Conservation (phyloP, 371 early-diverging fungal genomes). For the Cladochytrium tenue region DNA sequence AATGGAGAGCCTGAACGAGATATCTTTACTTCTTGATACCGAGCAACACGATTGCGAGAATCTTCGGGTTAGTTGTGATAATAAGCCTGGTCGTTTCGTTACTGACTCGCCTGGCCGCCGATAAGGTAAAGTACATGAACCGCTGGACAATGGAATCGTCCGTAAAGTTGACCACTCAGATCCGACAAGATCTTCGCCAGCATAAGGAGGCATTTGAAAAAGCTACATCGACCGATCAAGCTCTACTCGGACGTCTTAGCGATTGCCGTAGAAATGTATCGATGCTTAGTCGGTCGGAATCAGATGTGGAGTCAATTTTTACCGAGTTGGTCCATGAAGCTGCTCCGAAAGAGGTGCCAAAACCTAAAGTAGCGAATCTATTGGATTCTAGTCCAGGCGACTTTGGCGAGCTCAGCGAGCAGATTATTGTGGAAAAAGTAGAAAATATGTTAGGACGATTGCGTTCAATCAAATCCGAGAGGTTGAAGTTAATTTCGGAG, state of each 20-base stretch:
- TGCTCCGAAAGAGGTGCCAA: slow-evolving; percentile 14
- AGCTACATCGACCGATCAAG: slow-evolving; percentile 73
- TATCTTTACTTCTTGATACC: slow-evolving; percentile 68
- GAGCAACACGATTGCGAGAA: slow-evolving; percentile 85
- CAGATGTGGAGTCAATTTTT: slow-evolving; percentile 65
- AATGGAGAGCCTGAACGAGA: slow-evolving; percentile 64
- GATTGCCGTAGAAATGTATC: slow-evolving; percentile 56
- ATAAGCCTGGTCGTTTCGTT: no score
- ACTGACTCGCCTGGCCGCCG: no score
- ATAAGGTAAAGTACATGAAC: slow-evolving; percentile 72
- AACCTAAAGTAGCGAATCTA: slow-evolving; percentile 35
- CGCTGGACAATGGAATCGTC: slow-evolving; percentile 86
- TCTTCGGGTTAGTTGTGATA: slow-evolving; percentile 70
- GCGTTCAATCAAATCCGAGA: slow-evolving; percentile 68
- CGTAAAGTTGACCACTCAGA: slow-evolving; percentile 66
- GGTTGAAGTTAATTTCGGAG: slow-evolving; percentile 74
- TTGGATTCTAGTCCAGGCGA: slow-evolving; percentile 45
- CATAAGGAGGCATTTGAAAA: slow-evolving; percentile 77
- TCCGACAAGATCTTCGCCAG: slow-evolving; percentile 76
- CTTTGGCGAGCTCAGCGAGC: slow-evolving; percentile 60
- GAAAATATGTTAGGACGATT: slow-evolving; percentile 48
- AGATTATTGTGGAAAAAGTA: slow-evolving; percentile 71
- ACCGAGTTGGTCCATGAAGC: slow-evolving; percentile 54
- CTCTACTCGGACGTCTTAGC: slow-evolving; percentile 61
- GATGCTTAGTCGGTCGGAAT: slow-evolving; percentile 55